Conservation (phyloP, 2,329 filamentous ascomycete species). For the Phyllosticta citriasiana region DNA sequence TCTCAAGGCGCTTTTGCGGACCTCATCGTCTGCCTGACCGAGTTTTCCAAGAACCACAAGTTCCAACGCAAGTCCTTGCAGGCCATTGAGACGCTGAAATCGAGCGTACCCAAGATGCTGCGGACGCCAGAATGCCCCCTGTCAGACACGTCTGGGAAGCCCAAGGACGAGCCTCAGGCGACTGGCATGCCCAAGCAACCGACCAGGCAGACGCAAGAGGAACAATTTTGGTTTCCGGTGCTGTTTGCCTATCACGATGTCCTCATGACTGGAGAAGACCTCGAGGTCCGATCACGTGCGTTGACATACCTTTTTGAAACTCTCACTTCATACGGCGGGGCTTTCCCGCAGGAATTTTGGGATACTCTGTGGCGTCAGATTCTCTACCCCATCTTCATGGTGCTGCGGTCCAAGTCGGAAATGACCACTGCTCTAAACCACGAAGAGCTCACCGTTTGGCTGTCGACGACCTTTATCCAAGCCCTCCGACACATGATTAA, state of each 20-base stretch:
- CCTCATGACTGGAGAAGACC: constrained; percentile 95
- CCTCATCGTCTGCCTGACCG: constrained; percentile 87
- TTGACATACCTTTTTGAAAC: constrained; percentile 96
- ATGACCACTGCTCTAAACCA: constrained; percentile 93
- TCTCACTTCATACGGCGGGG: constrained; percentile 77
- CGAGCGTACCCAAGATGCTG: constrained; percentile 88
- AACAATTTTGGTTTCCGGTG: constrained; percentile 97
- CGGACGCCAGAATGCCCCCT: constrained; percentile 91
- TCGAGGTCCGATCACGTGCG: constrained; percentile 81
- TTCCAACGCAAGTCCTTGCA: constrained; percentile 98
- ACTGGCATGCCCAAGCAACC: constrained; percentile 51
- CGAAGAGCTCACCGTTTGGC: constrained; percentile 95
- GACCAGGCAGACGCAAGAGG: constrained; percentile 79
- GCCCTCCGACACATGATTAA: constrained; percentile 97
- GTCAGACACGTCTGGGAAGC: constrained; percentile 52
- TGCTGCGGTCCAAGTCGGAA: constrained; percentile 88
- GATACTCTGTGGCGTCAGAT: constrained; percentile 96
- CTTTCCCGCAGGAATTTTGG: constrained; percentile 93
- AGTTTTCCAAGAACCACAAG: constrained; percentile 96
- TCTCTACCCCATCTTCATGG: constrained; percentile 97
- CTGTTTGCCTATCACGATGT: constrained; percentile 98
- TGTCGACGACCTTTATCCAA: constrained; percentile 99
- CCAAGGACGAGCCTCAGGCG: constrained; percentile 38
- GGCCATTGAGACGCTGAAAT: constrained; percentile 89
- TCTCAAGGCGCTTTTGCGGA: constrained; percentile 95